Conservation (phyloP, 2,329 filamentous ascomycete genomes). For the Tolypocladium ophioglossoides region DNA sequence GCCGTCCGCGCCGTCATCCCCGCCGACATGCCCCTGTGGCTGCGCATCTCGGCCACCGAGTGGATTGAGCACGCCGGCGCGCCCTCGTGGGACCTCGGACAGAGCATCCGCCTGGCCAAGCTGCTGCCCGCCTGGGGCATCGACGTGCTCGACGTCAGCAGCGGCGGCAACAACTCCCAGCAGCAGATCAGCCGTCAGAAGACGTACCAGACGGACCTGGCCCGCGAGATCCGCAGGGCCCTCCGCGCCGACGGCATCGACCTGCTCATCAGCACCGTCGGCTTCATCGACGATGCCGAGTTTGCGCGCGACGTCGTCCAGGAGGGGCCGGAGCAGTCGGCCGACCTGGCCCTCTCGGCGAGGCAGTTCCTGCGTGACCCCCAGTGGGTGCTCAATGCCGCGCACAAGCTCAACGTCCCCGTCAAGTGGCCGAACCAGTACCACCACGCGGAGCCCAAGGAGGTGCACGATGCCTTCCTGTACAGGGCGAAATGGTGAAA, state of each 20-base stretch:
- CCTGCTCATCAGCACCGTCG: constrained; percentile 64
- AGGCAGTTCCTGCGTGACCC: constrained; percentile 76
- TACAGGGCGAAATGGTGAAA: neutral
- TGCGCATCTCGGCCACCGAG: constrained; percentile 52
- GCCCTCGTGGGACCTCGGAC: constrained; percentile 55
- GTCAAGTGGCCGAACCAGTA: constrained; percentile 66
- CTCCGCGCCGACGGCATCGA: constrained; percentile 35
- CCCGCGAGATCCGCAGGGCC: constrained; percentile 59
- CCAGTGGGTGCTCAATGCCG: constrained; percentile 63
- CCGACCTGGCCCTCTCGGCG: constrained; percentile 64
- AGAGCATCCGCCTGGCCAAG: constrained; percentile 52
- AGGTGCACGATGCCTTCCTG: constrained; percentile 1
- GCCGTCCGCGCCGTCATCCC: constrained; percentile 43
- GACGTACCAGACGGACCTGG: constrained; percentile 67
- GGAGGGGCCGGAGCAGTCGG: constrained; percentile 22
- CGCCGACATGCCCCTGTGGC: constrained; percentile 41
- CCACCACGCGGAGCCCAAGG: constrained; percentile 21
- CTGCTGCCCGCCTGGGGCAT: constrained; percentile 63
- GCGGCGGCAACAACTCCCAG: constrained; percentile 55
- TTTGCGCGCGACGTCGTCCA: constrained; percentile 52
- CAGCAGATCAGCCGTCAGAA: constrained; percentile 52
- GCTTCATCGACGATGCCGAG: constrained; percentile 58
- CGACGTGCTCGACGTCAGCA: constrained; percentile 75
- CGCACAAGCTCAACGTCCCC: constrained; percentile 59
- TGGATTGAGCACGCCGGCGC: constrained; percentile 42